Percentiles rank a stretch among this genome's conserved stretches.
Conservation (phyloP, 306 rosid species). For the Alnus rubra region DNA sequence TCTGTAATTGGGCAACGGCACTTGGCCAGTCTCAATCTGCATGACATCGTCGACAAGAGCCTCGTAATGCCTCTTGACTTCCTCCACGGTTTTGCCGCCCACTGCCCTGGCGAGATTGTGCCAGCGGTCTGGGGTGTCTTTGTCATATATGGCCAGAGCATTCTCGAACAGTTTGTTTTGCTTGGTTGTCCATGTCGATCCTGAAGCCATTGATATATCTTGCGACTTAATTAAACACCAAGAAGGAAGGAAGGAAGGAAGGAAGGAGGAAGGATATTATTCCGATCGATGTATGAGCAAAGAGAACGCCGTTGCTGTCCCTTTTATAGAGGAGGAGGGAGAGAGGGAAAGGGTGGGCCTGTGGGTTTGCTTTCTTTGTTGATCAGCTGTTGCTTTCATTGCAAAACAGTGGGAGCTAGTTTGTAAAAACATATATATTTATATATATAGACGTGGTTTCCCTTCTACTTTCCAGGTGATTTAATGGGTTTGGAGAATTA, state of each 20-base stretch:
- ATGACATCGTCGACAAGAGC: slow-evolving; percentile 63
- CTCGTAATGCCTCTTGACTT: slow-evolving; percentile 68
- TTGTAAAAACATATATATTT: background rate
- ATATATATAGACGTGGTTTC: slow-evolving; percentile 11
- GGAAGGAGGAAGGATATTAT: background rate
- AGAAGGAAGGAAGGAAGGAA: background rate
- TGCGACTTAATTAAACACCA: no score
- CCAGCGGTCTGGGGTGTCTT: slow-evolving; percentile 73
- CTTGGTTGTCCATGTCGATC: slow-evolving; percentile 59
- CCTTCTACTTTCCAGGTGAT: slow-evolving; percentile 15
- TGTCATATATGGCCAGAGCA: slow-evolving; percentile 59
- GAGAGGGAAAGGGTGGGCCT: slow-evolving; percentile 2
- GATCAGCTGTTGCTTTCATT: slow-evolving; percentile 39
- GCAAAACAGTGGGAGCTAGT: slow-evolving; percentile 40
- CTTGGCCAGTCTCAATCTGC: slow-evolving; percentile 61
- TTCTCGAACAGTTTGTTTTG: slow-evolving; percentile 81
- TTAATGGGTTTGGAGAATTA: slow-evolving; percentile 18
- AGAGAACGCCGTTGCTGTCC: slow-evolving; percentile 29
- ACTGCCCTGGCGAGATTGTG: slow-evolving; percentile 66
- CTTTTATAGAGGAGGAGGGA: slow-evolving; percentile 37
- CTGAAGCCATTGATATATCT: slow-evolving; percentile 37
- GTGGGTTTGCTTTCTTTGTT: slow-evolving; percentile 15
- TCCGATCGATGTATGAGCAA: slow-evolving; percentile 18
- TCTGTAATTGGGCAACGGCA: slow-evolving; percentile 69
- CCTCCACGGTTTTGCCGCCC: slow-evolving; percentile 77